Conservation (phyloP, 2,329 filamentous ascomycete genomes). For the Thermochaetoides dissita region DNA sequence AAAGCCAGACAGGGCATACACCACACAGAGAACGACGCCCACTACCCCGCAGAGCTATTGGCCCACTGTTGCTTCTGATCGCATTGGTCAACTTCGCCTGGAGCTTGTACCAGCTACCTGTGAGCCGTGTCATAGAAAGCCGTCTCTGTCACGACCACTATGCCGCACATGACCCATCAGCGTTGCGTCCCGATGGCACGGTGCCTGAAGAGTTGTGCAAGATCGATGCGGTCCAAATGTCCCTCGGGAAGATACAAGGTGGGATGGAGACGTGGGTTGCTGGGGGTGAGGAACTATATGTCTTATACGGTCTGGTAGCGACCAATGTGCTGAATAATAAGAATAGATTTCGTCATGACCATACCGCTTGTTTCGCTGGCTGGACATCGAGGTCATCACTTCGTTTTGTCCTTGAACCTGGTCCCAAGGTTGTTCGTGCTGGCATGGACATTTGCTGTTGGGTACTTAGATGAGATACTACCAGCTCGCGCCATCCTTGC, state of each 20-base stretch:
- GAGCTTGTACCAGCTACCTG: constrained; percentile 33
- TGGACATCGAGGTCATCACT: constrained; percentile 27
- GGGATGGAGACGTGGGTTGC: constrained; percentile 37
- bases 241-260: constrained; percentile 38
- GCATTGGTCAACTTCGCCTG: constrained; percentile 33
- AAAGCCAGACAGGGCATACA: background rate
- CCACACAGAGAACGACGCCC: too few relatives aligned
- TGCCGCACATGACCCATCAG: constrained; percentile 23
- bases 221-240: constrained; percentile 33
- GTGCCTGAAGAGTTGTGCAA: constrained; percentile 42
- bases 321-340: background rate
- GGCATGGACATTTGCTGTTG: constrained; percentile 26
- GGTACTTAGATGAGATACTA: constrained; percentile 23
- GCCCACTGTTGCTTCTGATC: constrained; percentile 25
- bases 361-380: constrained; percentile 33
- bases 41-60: constrained; percentile 5
- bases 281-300: constrained; percentile 15
- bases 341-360: constrained; percentile 33
- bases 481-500: constrained; percentile 26
- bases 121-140: constrained; percentile 32
- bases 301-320: background rate
- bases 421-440: constrained; percentile 27
- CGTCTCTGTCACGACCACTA: constrained; percentile 39
- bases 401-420: constrained; percentile 30
- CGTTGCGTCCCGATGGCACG: constrained; percentile 21